Evolutionary conservation across 1,284 basidiomycete genomes (phyloP).

Genomic region (Ganoderma boninense): DNA sequence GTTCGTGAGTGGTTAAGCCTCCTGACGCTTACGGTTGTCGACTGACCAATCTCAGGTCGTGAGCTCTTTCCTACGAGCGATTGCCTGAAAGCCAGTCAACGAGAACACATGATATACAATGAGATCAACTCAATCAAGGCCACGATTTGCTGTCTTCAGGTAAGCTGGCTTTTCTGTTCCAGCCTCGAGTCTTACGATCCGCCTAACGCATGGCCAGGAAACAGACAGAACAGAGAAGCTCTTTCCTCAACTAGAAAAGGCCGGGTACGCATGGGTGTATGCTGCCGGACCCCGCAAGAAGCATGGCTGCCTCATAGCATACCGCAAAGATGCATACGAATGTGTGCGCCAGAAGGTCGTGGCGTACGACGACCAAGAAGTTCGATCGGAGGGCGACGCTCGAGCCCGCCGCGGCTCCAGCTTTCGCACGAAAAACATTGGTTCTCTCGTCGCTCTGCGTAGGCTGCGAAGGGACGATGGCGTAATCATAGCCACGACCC

Average conservation of each 20-base stretch:
- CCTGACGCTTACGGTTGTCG: background rate
- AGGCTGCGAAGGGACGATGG: slow-evolving; percentile 53
- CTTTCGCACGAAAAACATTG: slow-evolving; percentile 87
- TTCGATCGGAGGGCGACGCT: slow-evolving; percentile 49
- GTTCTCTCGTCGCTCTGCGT: slow-evolving; percentile 74
- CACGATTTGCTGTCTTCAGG: slow-evolving; percentile 88
- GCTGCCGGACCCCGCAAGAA: slow-evolving; percentile 76
- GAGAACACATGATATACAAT: slow-evolving; percentile 77
- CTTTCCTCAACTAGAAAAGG: slow-evolving; percentile 64
- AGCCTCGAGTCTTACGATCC: background rate
- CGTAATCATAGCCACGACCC: slow-evolving; percentile 84
- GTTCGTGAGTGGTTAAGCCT: slow-evolving; percentile 66
- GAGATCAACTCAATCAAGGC: slow-evolving; percentile 75
- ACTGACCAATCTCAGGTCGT: slow-evolving; percentile 62
- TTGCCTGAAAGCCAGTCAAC: slow-evolving; percentile 77
- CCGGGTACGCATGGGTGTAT: slow-evolving; percentile 68
- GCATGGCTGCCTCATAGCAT: slow-evolving; percentile 87
- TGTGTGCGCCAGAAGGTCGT: slow-evolving; percentile 56
- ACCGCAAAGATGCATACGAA: slow-evolving; percentile 60
- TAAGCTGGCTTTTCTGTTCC: background rate
- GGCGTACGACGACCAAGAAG: slow-evolving; percentile 72
- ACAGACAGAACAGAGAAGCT: slow-evolving; percentile 77
- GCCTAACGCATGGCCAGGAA: slow-evolving; percentile 56
- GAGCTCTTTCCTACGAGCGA: slow-evolving; percentile 87
- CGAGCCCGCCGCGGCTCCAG: slow-evolving; percentile 61